These are phyloP conservation scores for Citrullus colocynthis DNA, from an alignment of 306 rosid species.

Conservation along the genomic window DNA sequence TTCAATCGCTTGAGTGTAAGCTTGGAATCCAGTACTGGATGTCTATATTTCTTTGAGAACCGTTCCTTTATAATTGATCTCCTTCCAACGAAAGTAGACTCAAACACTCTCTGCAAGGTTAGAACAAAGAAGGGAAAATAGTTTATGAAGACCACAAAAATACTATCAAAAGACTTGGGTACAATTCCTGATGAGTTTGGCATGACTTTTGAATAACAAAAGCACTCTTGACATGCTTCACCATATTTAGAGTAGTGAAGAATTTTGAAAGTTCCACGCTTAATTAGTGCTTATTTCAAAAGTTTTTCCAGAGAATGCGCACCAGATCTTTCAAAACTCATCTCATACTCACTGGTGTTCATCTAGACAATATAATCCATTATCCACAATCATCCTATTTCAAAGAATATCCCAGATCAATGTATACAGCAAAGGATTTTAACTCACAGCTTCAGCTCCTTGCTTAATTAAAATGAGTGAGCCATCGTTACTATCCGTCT, in stretches of 20 bases:
- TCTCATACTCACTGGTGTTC: not conserved
- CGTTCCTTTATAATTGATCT: constrained; percentile 71
- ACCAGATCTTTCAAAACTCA: not conserved
- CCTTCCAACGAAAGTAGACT: constrained; percentile 69
- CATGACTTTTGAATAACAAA: not conserved
- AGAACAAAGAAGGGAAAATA: not conserved
- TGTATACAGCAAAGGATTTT: not conserved
- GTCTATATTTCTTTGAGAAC: constrained; percentile 84
- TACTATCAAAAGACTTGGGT: not conserved
- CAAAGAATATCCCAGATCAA: not conserved
- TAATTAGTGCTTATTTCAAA: not conserved
- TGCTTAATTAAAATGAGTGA: not conserved
- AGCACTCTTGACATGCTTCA: not conserved
- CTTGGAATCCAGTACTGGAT: constrained; percentile 80
- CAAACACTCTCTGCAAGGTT: constrained; percentile 57
- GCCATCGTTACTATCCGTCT: not conserved
- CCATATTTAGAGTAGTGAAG: not conserved
- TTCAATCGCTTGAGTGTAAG: constrained; percentile 70
- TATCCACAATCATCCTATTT: not conserved
- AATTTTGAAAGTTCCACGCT: not conserved
- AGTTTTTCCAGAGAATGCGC: not conserved
- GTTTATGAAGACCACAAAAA: not conserved
- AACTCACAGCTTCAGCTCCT: constrained; percentile 9
- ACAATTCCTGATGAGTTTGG: not conserved
- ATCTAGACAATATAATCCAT: not conserved